Evolutionary conservation across 495 filamentous ascomycete genomes (phyloP), one percentile per base, ranked within the genome.

Genomic region (Talaromyces nanjingensis): DNA sequence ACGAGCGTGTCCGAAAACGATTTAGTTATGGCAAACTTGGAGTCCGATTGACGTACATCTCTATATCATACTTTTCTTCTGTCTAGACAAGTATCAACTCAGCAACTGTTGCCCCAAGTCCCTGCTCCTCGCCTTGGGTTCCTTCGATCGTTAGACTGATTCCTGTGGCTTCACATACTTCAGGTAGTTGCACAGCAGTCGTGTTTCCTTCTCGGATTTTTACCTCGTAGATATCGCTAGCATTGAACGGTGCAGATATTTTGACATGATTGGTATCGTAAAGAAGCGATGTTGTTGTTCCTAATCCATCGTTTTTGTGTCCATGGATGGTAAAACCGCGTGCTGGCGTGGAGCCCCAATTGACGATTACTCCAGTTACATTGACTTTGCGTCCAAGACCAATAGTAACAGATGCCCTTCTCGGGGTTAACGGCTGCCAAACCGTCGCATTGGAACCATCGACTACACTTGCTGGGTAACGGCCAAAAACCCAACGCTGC

Each of bases 161-260:
- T 14, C 22, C 7, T 7, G 34, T 39, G 12, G 16, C 22, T 52
- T 45, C 18, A 7, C 29, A 22, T 8, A 25, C 7, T 2, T 24
- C 1, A 0, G 59, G 25, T 20, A 61, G 25, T 25, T 27, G 24
- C 6, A 61, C 59, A 25, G n/a, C 12, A 14, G 59, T 61, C n/a
- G 22, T 61, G 18, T 61, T 61, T 31, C 59, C 59, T 24, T 47
- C 34, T 14, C 59, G 16, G 1, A 61, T 47, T 49, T 61, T 61
- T 6, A 61, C 59, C 42, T 61, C 59, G 5, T 61, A 79, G 74
- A 54, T 75, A 74, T 52, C 84, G 83, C 60, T 78, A 78, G 71
- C 74, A 86, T 70, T 84, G 81, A 68, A 86, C 76, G 18, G 74
- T 81, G 22, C 84, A 77, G 65, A 82, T 76, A 61, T 71, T 70